Percentiles rank a stretch among this genome's conserved stretches.
phyloP scores from a whole-genome alignment of 2,329 filamentous ascomycete species.

The Chrysosporium keratinophilum region DNA sequence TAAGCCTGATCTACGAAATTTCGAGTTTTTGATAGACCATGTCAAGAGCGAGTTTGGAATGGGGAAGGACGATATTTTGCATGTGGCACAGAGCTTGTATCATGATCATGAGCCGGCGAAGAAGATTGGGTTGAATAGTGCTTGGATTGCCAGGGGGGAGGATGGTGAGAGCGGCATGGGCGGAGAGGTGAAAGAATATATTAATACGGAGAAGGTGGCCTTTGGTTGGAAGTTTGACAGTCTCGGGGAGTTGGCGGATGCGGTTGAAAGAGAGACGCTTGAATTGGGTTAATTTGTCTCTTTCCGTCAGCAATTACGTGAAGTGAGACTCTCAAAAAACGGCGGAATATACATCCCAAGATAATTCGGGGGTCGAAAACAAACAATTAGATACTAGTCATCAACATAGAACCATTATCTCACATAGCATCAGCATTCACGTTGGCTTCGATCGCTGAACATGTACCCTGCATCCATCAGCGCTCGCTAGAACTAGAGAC shows the following conservation, averaged over 20 bases:
- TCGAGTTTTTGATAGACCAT: slow-evolving; percentile 52
- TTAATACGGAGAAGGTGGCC: slow-evolving; percentile 18
- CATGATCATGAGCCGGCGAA: slow-evolving; percentile 59
- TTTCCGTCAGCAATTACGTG: background rate
- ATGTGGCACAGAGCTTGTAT: slow-evolving; percentile 57
- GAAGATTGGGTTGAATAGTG: slow-evolving; percentile 48
- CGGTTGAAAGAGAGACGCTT: slow-evolving; percentile 22
- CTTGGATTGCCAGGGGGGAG: slow-evolving; percentile 53
- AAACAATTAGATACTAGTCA: too few relatives aligned
- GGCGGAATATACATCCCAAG: too few relatives aligned
- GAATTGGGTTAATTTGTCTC: too few relatives aligned
- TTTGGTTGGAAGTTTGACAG: slow-evolving; percentile 51
- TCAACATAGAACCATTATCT: too few relatives aligned
- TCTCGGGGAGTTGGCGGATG: slow-evolving; percentile 51
- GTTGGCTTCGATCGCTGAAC: background rate
- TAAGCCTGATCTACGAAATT: slow-evolving; percentile 57
- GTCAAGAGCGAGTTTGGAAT: slow-evolving; percentile 48
- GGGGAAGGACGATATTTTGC: slow-evolving; percentile 48
- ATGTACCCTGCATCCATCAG: slow-evolving; percentile 25
- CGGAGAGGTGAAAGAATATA: slow-evolving; percentile 34
- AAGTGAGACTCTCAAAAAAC: background rate
- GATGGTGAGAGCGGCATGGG: slow-evolving; percentile 30
- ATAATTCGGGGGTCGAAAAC: too few relatives aligned
- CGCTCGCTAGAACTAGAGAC: slow-evolving; percentile 21
- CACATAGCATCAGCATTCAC: too few relatives aligned